Percentiles rank a stretch among this genome's conserved stretches.
Evolutionary conservation across 129 eudicot species (phyloP).

Genomic region (Scalesia atractyloides): DNA sequence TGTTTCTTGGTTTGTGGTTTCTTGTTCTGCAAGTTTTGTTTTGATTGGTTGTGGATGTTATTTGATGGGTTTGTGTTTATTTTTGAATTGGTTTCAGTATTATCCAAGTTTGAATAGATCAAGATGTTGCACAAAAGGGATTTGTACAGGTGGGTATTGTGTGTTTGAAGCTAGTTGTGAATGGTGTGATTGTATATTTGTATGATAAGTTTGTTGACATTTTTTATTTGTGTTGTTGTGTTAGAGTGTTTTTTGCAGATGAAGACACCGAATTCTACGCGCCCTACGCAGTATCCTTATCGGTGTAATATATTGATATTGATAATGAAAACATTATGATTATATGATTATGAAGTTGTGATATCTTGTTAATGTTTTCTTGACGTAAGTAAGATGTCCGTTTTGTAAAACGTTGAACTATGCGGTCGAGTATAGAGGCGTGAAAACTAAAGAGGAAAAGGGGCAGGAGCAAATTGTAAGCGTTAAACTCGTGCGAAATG

Average conservation of each 20-base stretch:
- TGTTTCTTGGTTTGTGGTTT: conserved; percentile 81
- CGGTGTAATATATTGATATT: neutral
- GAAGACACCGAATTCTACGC: conserved; percentile 96
- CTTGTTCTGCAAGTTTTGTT: neutral
- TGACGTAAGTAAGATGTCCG: conserved; percentile 76
- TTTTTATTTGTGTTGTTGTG: neutral
- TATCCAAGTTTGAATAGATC: conserved; percentile 98
- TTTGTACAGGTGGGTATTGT: conserved; percentile 73
- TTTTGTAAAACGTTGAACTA: conserved; percentile 91
- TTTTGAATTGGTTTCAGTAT: conserved; percentile 47
- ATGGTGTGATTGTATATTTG: neutral
- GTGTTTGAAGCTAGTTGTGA: neutral
- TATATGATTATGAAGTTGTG: neutral
- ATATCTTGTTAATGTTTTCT: conserved; percentile 22
- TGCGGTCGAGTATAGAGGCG: conserved; percentile 97
- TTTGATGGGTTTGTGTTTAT: conserved; percentile 17
- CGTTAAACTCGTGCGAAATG: neutral
- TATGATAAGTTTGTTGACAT: neutral
- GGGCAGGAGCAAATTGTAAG: conserved; percentile 93
- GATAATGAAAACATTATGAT: neutral
- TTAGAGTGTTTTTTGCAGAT: conserved; percentile 96
- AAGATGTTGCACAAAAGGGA: conserved; percentile 95
- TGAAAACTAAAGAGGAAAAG: conserved; percentile 95
- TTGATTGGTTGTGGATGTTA: neutral
- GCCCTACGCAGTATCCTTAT: conserved; percentile 95